Base-by-base conservation (phyloP, 129 eudicot species). In the Silybum marianum region DNA sequence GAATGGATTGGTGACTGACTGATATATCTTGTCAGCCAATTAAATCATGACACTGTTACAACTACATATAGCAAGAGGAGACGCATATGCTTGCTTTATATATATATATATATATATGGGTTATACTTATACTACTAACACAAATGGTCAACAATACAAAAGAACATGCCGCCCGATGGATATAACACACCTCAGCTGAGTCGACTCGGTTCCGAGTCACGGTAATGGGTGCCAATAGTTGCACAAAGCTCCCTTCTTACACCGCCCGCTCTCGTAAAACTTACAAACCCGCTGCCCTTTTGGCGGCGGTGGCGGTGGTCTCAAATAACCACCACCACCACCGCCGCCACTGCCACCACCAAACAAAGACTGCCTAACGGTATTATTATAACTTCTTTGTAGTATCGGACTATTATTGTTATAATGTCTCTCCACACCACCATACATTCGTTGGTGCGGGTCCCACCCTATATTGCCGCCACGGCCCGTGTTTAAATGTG, bases 181-280 rank as follows among this genome's bases (percentile, higher is more conserved):
- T n/a, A n/a, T n/a, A n/a, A n/a, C n/a, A n/a, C n/a, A n/a, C n/a
- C 62, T 48, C 62, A 14, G 1, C 62, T 19, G 62, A 48, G 62
- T 48, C 62, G 21, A 16, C 51, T 12, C 60, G 65, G 65, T 2
- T n/a, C 22, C 74, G 0, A 8, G 48, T 67, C 79, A 82, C 70
- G 66, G 66, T 58, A 58, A 90, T 6, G 95, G 97, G 86, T 93
- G 97, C 82, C 88, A 81, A 51, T 93, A 93, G 78, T 89, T 87
- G 78, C 97, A 90, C 26, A 82, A 82, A 62, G 97, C 93, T 42
- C 95, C 97, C 80, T 86, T 93, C 85, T 82, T 90, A 80, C 97
- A 93, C 80, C 83, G 84, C 78, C 95, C 97, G 21, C 89, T 85
- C 78, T 87, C 93, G 48, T 88, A 88, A 73, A 88, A 93, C 84